Evolutionary conservation across 116 monocot species (phyloP).

Genomic region (Cymodocea nodosa): DNA sequence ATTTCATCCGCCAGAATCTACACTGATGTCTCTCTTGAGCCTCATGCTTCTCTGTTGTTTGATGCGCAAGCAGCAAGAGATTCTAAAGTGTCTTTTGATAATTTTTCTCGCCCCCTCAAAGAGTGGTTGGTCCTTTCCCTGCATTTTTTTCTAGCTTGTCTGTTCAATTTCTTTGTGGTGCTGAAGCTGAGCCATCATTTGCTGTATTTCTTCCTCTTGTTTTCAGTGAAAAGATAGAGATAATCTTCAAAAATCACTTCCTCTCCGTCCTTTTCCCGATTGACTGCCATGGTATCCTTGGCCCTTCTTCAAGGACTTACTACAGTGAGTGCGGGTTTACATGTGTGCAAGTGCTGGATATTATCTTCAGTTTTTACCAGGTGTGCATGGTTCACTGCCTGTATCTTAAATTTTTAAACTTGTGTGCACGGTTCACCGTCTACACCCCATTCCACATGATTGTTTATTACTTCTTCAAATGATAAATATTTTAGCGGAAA

Average conservation of each 20-base stretch:
- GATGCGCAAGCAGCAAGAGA: slow-evolving; percentile 30
- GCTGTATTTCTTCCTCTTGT: slow-evolving; percentile 1
- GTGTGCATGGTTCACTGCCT: slow-evolving; percentile 13
- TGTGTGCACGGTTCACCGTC: too few relatives aligned
- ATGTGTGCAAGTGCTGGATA: slow-evolving; percentile 61
- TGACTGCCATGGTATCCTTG: slow-evolving; percentile 77
- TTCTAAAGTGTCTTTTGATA: slow-evolving; percentile 34
- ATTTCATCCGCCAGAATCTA: slow-evolving; percentile 61
- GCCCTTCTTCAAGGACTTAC: slow-evolving; percentile 81
- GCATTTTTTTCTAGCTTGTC: neutral
- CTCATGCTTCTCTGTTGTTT: slow-evolving; percentile 8
- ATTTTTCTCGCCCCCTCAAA: slow-evolving; percentile 56
- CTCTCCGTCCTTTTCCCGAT: slow-evolving; percentile 85
- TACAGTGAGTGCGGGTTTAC: slow-evolving; percentile 71
- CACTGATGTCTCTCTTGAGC: slow-evolving; percentile 35
- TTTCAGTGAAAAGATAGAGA: slow-evolving; percentile 64
- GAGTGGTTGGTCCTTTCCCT: slow-evolving; percentile 40
- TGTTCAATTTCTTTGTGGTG: neutral
- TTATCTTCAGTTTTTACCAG: slow-evolving; percentile 85
- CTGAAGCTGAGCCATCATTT: neutral
- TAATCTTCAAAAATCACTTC: slow-evolving; percentile 70
- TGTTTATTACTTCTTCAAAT: neutral
- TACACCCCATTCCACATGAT: neutral
- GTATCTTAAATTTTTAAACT: too few relatives aligned
- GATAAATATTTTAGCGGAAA: too few relatives aligned